Conservation (phyloP, 768 basidiomycete genomes). For the Mycena pura region DNA sequence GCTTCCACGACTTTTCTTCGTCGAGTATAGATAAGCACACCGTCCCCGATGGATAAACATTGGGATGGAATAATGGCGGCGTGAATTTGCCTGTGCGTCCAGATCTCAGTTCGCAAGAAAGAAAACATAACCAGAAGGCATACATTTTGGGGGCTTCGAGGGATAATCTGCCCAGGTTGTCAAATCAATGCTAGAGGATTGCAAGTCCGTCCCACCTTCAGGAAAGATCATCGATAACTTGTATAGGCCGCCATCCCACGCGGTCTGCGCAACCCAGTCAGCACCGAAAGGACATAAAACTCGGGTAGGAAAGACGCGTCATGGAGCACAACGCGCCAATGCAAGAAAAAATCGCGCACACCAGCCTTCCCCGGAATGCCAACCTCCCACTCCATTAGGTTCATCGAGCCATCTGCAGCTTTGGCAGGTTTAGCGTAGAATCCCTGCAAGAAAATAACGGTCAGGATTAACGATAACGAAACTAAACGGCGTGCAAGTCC, state of each 20-base stretch:
- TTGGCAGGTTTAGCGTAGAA: conserved; percentile 97
- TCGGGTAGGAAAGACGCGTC: conserved; percentile 23
- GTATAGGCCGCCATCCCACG: conserved; percentile 97
- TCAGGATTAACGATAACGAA: not conserved
- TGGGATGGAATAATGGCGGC: conserved; percentile 96
- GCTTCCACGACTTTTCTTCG: conserved; percentile 99
- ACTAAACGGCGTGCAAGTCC: not conserved
- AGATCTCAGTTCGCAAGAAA: not conserved
- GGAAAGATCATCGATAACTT: conserved; percentile 95
- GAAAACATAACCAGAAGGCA: not conserved
- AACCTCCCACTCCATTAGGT: conserved; percentile 98
- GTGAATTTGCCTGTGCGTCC: conserved; percentile 95
- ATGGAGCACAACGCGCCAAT: not conserved
- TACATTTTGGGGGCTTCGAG: conserved; percentile 95
- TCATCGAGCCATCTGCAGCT: conserved; percentile 90
- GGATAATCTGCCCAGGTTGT: conserved; percentile 72
- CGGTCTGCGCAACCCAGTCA: conserved; percentile 62
- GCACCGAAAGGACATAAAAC: conserved; percentile 20
- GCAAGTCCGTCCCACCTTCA: conserved; percentile 67
- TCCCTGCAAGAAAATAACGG: conserved; percentile 61
- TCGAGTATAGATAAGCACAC: conserved; percentile 97
- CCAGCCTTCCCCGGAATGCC: conserved; percentile 93
- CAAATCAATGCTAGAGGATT: not conserved
- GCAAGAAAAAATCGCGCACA: conserved; percentile 57
- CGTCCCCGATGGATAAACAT: conserved; percentile 98